Percentiles rank a stretch among this genome's conserved stretches.
Evolutionary conservation across 441 rosid species (phyloP).

Genomic region (Dalechampia spathulata): DNA sequence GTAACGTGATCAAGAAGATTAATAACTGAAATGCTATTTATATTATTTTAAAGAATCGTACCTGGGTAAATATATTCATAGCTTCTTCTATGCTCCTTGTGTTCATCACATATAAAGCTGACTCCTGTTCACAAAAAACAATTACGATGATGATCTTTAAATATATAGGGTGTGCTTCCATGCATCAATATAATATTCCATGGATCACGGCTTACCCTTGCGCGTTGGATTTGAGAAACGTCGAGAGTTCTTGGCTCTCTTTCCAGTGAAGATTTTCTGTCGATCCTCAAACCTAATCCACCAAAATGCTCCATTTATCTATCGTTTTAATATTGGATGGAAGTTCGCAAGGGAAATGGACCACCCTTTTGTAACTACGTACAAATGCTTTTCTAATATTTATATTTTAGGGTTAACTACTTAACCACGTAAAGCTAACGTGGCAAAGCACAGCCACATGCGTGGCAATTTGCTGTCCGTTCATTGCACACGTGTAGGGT

Average conservation of each 20-base stretch:
- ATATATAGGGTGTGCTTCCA: too few relatives aligned
- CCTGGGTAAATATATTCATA: constrained; percentile 34
- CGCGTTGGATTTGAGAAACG: constrained; percentile 31
- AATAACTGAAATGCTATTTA: too few relatives aligned
- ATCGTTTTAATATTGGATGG: too few relatives aligned
- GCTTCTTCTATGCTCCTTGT: constrained; percentile 45
- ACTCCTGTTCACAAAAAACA: constrained; percentile 26
- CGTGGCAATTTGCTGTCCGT: neutral
- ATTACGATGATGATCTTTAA: neutral
- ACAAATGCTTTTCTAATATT: neutral
- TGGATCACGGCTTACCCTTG: constrained; percentile 26
- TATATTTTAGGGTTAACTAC: neutral
- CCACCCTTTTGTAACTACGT: neutral
- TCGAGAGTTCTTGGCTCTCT: constrained; percentile 44
- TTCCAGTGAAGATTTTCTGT: constrained; percentile 38
- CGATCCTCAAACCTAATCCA: constrained; percentile 12
- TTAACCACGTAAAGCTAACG: neutral
- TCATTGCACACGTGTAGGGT: constrained; percentile 2
- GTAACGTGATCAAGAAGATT: too few relatives aligned
- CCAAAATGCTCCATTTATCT: constrained; percentile 17
- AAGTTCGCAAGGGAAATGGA: too few relatives aligned
- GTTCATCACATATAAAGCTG: constrained; percentile 31
- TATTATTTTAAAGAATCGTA: neutral
- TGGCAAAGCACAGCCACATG: neutral
- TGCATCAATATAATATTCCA: neutral